A percentile compares a stretch with the other conserved stretches of the same genome.
Evolutionary conservation across 331 rosid species (phyloP).

Genomic region (Prunus yedoensis): DNA sequence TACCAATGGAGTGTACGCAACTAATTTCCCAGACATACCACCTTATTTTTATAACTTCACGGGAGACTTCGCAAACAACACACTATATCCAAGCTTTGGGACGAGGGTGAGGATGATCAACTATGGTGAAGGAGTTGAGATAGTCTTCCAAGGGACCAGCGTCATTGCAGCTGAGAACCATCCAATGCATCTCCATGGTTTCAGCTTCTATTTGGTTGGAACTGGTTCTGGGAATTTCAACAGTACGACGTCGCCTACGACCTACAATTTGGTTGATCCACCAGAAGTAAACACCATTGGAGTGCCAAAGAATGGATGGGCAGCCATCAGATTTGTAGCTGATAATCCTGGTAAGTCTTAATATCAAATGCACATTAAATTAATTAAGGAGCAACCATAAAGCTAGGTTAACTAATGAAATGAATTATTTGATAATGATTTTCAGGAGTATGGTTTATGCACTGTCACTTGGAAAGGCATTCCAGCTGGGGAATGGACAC

Average conservation of each 20-base stretch:
- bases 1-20: conserved; percentile 14
- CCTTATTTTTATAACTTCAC: conserved; percentile 35
- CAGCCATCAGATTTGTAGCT: too few species aligned
- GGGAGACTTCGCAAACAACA: conserved; percentile 23
- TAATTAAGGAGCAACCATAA: background rate
- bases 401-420: background rate
- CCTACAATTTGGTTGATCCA: conserved; percentile 21
- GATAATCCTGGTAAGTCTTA: too few species aligned
- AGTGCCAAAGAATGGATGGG: too few species aligned
- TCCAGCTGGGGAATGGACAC: conserved; percentile 27
- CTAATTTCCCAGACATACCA: conserved; percentile 31
- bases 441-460: conserved; percentile 33
- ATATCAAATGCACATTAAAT: too few species aligned
- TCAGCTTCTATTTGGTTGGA: conserved; percentile 38
- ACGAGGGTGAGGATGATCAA: conserved; percentile 25
- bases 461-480: conserved; percentile 28
- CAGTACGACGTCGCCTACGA: background rate
- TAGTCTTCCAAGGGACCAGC: conserved; percentile 40
- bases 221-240: conserved; percentile 26
- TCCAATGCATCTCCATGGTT: conserved; percentile 46
- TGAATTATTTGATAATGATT: background rate
- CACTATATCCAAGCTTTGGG: conserved; percentile 16
- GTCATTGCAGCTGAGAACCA: conserved; percentile 28
- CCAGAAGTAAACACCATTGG: too few species aligned
- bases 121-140: conserved; percentile 33